Evolutionary conservation across 129 eudicot genomes (phyloP).

Genomic region (Ambrosia trifida): DNA sequence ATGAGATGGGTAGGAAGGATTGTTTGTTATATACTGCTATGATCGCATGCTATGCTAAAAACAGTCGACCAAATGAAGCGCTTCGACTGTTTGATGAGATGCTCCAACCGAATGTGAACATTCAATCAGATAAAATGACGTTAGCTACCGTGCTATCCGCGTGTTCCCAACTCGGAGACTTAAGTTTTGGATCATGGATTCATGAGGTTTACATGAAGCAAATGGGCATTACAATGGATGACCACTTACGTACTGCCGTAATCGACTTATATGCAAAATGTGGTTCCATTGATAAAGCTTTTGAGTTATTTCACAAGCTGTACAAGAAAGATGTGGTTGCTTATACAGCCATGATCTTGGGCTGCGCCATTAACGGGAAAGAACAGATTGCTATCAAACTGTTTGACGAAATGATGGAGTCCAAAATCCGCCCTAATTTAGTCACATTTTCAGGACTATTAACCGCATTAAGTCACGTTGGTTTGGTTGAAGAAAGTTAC

Average conservation of each 20-base stretch:
- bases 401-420: constrained; percentile 46
- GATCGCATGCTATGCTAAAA: constrained; percentile 52
- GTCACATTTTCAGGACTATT: constrained; percentile 44
- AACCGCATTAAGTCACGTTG: constrained; percentile 33
- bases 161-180: constrained; percentile 47
- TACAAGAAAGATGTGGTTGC: constrained; percentile 47
- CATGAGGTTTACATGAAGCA: constrained; percentile 29
- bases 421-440: constrained; percentile 39
- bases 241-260: constrained; percentile 48
- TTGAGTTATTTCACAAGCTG: constrained; percentile 35
- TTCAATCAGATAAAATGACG: constrained; percentile 49
- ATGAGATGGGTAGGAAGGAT: constrained; percentile 31
- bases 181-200: constrained; percentile 39
- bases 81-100: constrained; percentile 40
- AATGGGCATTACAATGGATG: constrained; percentile 32
- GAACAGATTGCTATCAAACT: constrained; percentile 35
- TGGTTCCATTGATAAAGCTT: constrained; percentile 49
- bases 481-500: constrained; percentile 33
- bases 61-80: constrained; percentile 45
- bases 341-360: constrained; percentile 52
- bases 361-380: constrained; percentile 38
- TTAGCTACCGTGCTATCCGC: constrained; percentile 49
- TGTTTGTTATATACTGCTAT: constrained; percentile 43
- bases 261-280: constrained; percentile 53
- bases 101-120: constrained; percentile 33